Base-by-base conservation (phyloP, 352 stramenopile species). In the Phytophthora colocasiae region DNA sequence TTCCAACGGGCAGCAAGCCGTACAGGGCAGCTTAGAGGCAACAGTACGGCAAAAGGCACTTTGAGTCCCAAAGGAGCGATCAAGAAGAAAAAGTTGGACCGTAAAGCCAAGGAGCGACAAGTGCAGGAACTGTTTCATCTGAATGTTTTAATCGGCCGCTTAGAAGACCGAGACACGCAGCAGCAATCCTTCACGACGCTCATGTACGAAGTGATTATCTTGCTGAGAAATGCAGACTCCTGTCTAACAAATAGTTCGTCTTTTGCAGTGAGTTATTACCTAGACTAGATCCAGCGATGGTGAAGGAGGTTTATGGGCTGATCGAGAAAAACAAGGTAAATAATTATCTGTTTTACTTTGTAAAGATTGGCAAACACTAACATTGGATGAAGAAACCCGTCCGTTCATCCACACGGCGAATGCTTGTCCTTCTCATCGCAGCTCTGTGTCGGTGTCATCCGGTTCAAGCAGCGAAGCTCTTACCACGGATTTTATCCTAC, bases 161-260 rank as follows among this genome's bases (percentile, higher is more conserved):
- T 92, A 5, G 81, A 92, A 57, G 81, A 92, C 39, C 75, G 77
- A 15, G 83, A 92, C 43, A 92, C 81, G 1, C 83, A 91, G 49
- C 83, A 89, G 7, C 75, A 82, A 68, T 77, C 83, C 4, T 90
- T 90, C 36, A 56, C 64, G 1, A 66, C 59, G 0, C 65, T 89
- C 11, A 57, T 90, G 81, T 90, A 48, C 24, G 66, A 34, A 39
- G 53, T 14, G 27, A n/a, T n/a, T 54, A 31, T 2, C 3, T 17
- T 6, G 2, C 3, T 11, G 3, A 10, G 29, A 39, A 58, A 10
- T 22, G 12, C 32, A 2, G 11, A 39, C 3, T 58, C 26, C 11
- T 52, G 40, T 60, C 45, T 60, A n/a, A 40, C 40, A 17, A n/a
- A 12, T 41, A 11, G 38, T 22, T 9, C 44, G 4, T 26, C 59